Evolutionary conservation across 2,329 filamentous ascomycete genomes (phyloP), one percentile per base, ranked within the genome.

Genomic region (Scedosporium minutisporum): DNA sequence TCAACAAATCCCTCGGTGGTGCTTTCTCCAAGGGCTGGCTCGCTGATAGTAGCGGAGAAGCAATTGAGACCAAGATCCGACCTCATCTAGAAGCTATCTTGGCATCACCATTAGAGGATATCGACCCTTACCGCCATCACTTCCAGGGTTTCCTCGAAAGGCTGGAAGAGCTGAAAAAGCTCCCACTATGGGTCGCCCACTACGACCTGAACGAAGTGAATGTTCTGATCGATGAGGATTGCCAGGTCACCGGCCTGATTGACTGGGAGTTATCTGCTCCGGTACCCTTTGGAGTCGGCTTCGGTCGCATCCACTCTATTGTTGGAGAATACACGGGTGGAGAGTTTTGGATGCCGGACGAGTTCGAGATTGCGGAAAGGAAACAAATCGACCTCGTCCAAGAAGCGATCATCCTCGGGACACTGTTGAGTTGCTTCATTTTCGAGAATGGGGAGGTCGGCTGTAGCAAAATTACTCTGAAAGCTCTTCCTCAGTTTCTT

Each of bases 351-450:
- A 66, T 68, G 65, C 66, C 67, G 1, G 67, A 68, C 33, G 66
- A 69, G 27, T 71, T 70, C 51, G 69, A 69, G 63, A 63, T 58
- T 51, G 67, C 69, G 25, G 69, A 70, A 65, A 58, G 65, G 73
- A 58, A 70, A 71, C 68, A 71, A 18, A 68, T 75, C 46, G 62
- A 64, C 21, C 64, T 71, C 42, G 67, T 72, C 33, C 71, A 74
- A 64, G 68, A 72, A 61, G 68, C 65, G 5, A 67, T 73, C 14
- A 66, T 71, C 9, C 64, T 72, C 21, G 69, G 65, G 25, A 73
- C 71, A 14, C 61, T 73, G 62, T 62, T 71, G 44, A 48, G 64
- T 60, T 66, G 61, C 57, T 71, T 72, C 55, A 66, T 66, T 60
- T 66, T 68, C 48, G 68, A 70, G 58, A 53, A 70, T 23, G 70